These are phyloP conservation scores for Leishmania mexicana DNA, from an alignment of 208 protist genomes.

Conservation along the genomic window DNA sequence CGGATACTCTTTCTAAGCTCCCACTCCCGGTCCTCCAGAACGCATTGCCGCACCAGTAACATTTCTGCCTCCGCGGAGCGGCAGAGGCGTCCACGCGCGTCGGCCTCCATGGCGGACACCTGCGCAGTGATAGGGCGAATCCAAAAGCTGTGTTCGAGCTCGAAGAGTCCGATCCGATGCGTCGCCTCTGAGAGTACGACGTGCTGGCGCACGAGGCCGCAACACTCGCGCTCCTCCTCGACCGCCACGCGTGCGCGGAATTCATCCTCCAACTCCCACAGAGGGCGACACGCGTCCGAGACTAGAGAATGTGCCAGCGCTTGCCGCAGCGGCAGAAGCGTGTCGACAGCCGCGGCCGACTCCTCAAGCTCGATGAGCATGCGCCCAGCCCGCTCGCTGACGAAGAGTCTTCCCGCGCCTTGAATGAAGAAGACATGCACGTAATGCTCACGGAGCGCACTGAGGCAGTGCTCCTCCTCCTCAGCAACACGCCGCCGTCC, in stretches of 20 bases:
- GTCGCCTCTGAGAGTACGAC: background rate
- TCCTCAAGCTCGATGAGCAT: slow-evolving; percentile 26
- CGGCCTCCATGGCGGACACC: slow-evolving; percentile 11
- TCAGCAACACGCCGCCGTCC: background rate
- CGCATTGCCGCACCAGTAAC: background rate
- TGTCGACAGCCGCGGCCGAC: slow-evolving; percentile 13
- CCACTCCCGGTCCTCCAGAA: slow-evolving; percentile 9
- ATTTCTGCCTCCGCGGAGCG: background rate
- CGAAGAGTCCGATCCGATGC: background rate
- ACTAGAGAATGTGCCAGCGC: slow-evolving; percentile 6
- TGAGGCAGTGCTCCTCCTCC: slow-evolving; percentile 20
- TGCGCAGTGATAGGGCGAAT: background rate
- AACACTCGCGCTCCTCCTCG: slow-evolving; percentile 5
- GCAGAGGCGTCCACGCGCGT: slow-evolving; percentile 7
- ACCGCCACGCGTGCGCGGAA: slow-evolving; percentile 6
- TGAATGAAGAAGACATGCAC: slow-evolving; percentile 26
- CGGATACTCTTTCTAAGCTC: background rate
- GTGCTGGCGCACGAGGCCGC: background rate
- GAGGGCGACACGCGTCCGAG: slow-evolving; percentile 20
- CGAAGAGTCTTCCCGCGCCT: slow-evolving; percentile 22
- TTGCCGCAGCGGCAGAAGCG: slow-evolving; percentile 17
- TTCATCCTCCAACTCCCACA: slow-evolving; percentile 10
- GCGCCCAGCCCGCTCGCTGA: slow-evolving; percentile 36
- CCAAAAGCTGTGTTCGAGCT: slow-evolving; percentile 1
- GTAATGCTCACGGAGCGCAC: slow-evolving; percentile 31